Conservation (phyloP, 805 yeast genomes). For the Spathaspora gorwiae region DNA sequence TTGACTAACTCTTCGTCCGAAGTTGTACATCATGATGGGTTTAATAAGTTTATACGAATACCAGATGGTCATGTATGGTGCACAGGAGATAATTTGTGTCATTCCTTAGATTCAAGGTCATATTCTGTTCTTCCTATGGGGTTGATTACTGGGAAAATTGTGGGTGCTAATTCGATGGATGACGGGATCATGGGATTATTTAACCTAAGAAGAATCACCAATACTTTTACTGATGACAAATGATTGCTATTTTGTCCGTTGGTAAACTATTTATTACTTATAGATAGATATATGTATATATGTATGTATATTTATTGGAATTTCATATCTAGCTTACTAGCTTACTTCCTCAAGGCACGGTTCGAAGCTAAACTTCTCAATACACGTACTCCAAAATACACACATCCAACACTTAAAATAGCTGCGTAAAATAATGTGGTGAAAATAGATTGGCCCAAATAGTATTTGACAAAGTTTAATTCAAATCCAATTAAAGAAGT, state of each 20-base stretch:
- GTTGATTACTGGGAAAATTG: constrained; percentile 78
- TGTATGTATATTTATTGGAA: background rate
- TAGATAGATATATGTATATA: background rate
- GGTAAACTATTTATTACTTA: background rate
- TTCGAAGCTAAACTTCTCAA: constrained; percentile 43
- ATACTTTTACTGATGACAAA: constrained; percentile 40
- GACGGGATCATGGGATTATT: constrained; percentile 46
- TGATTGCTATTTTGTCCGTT: background rate
- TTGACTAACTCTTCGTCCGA: constrained; percentile 30
- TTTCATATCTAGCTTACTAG: too few species aligned
- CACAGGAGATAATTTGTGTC: constrained; percentile 89
- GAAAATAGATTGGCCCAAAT: constrained; percentile 56
- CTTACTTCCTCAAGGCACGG: constrained; percentile 22
- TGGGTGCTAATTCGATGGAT: constrained; percentile 57
- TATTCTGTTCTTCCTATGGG: constrained; percentile 91
- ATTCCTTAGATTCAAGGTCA: constrained; percentile 82
- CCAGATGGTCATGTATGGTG: constrained; percentile 98
- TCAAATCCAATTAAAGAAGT: constrained; percentile 48
- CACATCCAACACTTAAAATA: constrained; percentile 48
- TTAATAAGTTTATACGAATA: constrained; percentile 60
- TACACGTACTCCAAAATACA: constrained; percentile 63
- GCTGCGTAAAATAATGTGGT: constrained; percentile 46
- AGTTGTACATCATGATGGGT: constrained; percentile 32
- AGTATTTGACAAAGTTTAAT: constrained; percentile 52
- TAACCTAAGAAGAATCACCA: constrained; percentile 54